Evolutionary conservation across 2,329 filamentous ascomycete genomes (phyloP), one percentile per base, ranked within the genome.

Genomic region (Trichoderma harzianum): DNA sequence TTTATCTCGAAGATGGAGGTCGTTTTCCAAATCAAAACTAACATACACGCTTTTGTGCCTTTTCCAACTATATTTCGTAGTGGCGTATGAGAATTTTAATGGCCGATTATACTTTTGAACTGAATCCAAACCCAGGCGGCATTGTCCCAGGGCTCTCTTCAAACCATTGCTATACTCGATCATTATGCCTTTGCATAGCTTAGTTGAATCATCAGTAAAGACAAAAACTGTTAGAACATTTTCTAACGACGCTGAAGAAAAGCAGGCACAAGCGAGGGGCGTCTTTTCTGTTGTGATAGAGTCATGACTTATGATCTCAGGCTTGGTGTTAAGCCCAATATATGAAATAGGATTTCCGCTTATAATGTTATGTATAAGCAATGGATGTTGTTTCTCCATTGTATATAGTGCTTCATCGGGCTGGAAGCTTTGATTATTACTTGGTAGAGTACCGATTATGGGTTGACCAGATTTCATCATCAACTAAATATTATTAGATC

Each of bases 201-300:
- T 43, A 10, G 36, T 43, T 10, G 36, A 8, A 43, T 18, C 36
- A 43, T 43, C 36, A 43, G 16, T 43, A 10, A 43, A 43, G 16
- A 43, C 36, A 43, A 4, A 43, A 43, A n/a, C 8, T 8, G 18
- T n/a, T 8, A 0, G 7, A 43, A 43, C 36, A 43, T 43, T 10
- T 0, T 43, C 36, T 0, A 43, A n/a, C 7, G 16, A n/a, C 36
- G 36, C 36, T 18, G 36, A 43, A 43, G 36, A 43, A 43, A 43
- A 10, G 16, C 16, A 43, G 16, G 1, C 36, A 43, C 0, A 3
- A 18, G 7, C 7, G 36, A 43, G 0, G 36, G 36, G 36, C 16
- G 16, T 0, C 16, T 43, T 4, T 18, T 8, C 1, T n/a, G 7
- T 0, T 16, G 34, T 4, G 1, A 43, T 43, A 36, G 0, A 4